Percentiles rank a stretch among this genome's conserved stretches.
phyloP scores from a whole-genome alignment of 805 yeast genomes.

The Suhomyces vadensis region DNA sequence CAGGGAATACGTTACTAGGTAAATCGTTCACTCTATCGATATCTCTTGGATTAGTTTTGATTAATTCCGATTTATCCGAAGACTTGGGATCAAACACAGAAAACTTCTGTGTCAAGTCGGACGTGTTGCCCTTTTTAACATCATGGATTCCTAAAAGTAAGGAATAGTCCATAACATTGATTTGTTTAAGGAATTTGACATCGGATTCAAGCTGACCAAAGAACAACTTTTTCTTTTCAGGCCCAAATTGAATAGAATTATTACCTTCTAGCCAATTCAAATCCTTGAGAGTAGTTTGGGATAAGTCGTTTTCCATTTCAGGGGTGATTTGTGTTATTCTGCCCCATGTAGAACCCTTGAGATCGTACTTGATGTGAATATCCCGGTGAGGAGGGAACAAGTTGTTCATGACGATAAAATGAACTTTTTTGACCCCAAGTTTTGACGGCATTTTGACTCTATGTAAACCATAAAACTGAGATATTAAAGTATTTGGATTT shows the following conservation, averaged over 20 bases:
- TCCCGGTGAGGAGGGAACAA: conserved; percentile 92
- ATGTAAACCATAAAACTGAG: conserved; percentile 97
- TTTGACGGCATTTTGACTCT: conserved; percentile 77
- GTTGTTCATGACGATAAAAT: conserved; percentile 95
- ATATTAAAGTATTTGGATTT: conserved; percentile 84
- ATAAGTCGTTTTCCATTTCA: conserved; percentile 24
- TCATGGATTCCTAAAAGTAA: conserved; percentile 87
- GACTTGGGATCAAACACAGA: conserved; percentile 48
- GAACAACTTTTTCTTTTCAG: conserved; percentile 59
- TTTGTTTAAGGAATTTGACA: conserved; percentile 64
- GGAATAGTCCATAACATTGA: conserved; percentile 96
- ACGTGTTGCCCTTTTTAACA: conserved; percentile 54
- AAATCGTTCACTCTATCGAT: conserved; percentile 43
- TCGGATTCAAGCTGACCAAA: conserved; percentile 73
- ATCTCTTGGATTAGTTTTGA: conserved; percentile 48
- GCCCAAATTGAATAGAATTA: conserved; percentile 72
- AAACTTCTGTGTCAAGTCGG: conserved; percentile 35
- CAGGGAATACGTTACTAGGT: conserved; percentile 46
- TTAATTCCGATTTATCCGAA: conserved; percentile 37
- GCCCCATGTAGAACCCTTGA: conserved; percentile 92
- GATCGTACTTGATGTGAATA: conserved; percentile 81
- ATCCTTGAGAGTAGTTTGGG: conserved; percentile 70
- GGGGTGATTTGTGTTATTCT: conserved; percentile 51
- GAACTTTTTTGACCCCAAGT: conserved; percentile 67
- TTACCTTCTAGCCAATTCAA: conserved; percentile 78